Evolutionary conservation across 345 rosid genomes (phyloP).

Genomic region (Balakata baccata): DNA sequence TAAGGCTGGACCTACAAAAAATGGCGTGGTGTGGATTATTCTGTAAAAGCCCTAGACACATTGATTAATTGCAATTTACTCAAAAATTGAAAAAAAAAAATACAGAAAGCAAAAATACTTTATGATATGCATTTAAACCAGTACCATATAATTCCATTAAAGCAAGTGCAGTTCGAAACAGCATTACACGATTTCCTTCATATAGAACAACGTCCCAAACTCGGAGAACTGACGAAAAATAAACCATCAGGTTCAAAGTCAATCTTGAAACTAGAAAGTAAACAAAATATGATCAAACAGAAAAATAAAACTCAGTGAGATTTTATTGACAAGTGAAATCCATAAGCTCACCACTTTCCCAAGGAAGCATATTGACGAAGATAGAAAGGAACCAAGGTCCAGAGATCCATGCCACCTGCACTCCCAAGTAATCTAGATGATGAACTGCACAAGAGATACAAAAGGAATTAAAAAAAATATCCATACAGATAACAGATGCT

Average conservation of each 20-base stretch:
- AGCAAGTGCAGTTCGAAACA: constrained; percentile 92
- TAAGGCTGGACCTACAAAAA: constrained; percentile 73
- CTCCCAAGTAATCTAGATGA: constrained; percentile 99
- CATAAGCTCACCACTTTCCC: constrained; percentile 80
- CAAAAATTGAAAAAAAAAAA: constrained; percentile 16
- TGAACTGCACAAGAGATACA: constrained; percentile 80
- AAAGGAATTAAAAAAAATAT: constrained; percentile 46
- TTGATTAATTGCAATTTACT: constrained; percentile 2
- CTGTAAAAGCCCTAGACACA: constrained; percentile 4
- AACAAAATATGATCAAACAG: constrained; percentile 2
- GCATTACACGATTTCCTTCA: constrained; percentile 94
- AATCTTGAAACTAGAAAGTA: constrained; percentile 1
- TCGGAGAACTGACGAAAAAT: constrained; percentile 65
- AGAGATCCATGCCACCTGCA: constrained; percentile 96
- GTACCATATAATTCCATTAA: constrained; percentile 89
- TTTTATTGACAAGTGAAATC: constrained; percentile 8
- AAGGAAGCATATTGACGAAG: constrained; percentile 91
- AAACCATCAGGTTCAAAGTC: constrained; percentile 14
- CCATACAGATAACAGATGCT: constrained; percentile 24
- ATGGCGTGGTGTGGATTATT: constrained; percentile 12
- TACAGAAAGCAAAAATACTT: neutral
- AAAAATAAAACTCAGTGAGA: constrained; percentile 1
- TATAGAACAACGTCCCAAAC: constrained; percentile 95
- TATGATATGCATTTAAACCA: constrained; percentile 3
- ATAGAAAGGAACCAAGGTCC: constrained; percentile 98